phyloP scores from a whole-genome alignment of 1,139 yeast genomes.

The Saccharomyces pastorianus region DNA sequence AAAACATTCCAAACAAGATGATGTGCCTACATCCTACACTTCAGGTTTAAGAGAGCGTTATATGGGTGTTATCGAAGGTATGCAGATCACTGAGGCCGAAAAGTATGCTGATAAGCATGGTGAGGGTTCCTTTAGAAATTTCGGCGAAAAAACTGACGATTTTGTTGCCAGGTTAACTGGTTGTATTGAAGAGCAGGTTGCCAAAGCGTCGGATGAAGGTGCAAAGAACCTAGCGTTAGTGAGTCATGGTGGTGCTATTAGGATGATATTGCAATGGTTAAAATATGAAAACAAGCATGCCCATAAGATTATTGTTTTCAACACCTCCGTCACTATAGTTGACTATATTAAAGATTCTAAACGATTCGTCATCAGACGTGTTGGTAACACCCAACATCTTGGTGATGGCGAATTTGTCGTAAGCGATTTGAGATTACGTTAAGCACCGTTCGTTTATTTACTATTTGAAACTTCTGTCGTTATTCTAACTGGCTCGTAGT shows the following conservation, averaged over 20 bases:
- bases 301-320: slow-evolving; percentile 50
- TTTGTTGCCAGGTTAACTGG: slow-evolving; percentile 44
- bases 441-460: slow-evolving; percentile 4
- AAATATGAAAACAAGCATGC: slow-evolving; percentile 32
- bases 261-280: slow-evolving; percentile 42
- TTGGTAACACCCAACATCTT: slow-evolving; percentile 59
- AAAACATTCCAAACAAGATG: slow-evolving; percentile 12
- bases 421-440: slow-evolving; percentile 41
- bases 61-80: slow-evolving; percentile 79
- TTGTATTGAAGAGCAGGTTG: slow-evolving; percentile 42
- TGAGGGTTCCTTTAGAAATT: slow-evolving; percentile 37
- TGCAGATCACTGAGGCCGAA: slow-evolving; percentile 60
- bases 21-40: slow-evolving; percentile 20
- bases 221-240: slow-evolving; percentile 52
- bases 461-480: not conserved
- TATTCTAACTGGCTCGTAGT: not conserved
- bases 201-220: slow-evolving; percentile 31
- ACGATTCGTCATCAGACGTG: slow-evolving; percentile 39
- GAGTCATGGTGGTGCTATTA: slow-evolving; percentile 83
- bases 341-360: slow-evolving; percentile 40
- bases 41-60: slow-evolving; percentile 57
- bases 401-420: slow-evolving; percentile 50
- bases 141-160: slow-evolving; percentile 47
- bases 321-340: slow-evolving; percentile 62
- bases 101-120: slow-evolving; percentile 45